Evolutionary conservation across 2,329 filamentous ascomycete genomes (phyloP), one percentile per base, ranked within the genome.

Genomic region (Neoarthrinium moseri): DNA sequence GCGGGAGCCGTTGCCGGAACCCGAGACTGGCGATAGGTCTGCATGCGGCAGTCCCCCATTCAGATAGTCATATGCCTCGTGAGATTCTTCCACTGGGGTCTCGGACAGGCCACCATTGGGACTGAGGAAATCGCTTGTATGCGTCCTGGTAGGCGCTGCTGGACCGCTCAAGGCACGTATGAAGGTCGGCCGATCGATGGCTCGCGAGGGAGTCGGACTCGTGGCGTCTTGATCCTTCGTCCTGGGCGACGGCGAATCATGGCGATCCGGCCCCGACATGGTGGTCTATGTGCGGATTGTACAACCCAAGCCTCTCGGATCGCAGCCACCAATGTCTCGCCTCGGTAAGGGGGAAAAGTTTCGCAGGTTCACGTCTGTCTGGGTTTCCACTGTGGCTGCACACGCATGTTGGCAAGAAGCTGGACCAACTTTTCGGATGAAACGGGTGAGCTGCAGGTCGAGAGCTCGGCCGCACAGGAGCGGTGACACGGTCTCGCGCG

Each of bases 191-290:
- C 51, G 43, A 15, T 59, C 54, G 51, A 58, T 56, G 21, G 47
- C 39, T 38, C 47, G 53, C 33, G 54, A 49, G 18, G 54, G 45
- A 20, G 47, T 29, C 13, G 60, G 57, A 18, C 60, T 59, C 38
- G 51, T 47, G 24, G 56, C 53, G 22, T 51, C 52, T 39, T 62
- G 57, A 49, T 47, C 65, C 51, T 46, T 58, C 23, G 64, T 60
- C 57, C 58, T 63, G 18, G 69, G 66, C 32, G 66, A 67, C 33
- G 63, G 48, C 11, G 65, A 65, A 42, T 61, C 62, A 52, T 65
- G 60, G 45, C 54, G 57, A 32, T 54, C 43, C 18, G 46, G 49
- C 20, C 49, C 32, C 33, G 56, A 52, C 58, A 61, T 62, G 38
- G 45, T 57, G 30, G 42, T 8, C 18, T 3, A 26, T 2, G 23